These are phyloP conservation scores for Psophocarpus tetragonolobus DNA, from an alignment of 306 rosid genomes.

Conservation along the genomic window DNA sequence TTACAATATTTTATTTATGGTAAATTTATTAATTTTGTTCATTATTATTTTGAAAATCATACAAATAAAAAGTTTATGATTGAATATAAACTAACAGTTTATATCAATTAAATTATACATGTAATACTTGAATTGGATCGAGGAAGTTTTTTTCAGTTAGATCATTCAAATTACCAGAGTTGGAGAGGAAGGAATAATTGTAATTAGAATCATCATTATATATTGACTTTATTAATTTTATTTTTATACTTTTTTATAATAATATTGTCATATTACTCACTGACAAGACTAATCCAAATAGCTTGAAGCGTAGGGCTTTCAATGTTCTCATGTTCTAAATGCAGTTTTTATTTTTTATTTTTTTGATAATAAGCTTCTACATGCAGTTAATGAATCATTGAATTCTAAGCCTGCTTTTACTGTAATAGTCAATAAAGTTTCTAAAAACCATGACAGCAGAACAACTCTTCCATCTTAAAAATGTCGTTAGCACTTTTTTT, in stretches of 20 bases:
- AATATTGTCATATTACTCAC: too few relatives aligned
- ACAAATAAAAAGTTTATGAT: too few relatives aligned
- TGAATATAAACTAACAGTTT: too few relatives aligned
- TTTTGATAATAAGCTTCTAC: too few relatives aligned
- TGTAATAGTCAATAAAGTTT: slow-evolving; percentile 17
- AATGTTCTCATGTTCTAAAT: not conserved
- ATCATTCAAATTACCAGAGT: not conserved
- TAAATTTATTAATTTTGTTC: too few relatives aligned
- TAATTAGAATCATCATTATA: not conserved
- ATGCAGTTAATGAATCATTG: not conserved
- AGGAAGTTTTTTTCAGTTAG: not conserved
- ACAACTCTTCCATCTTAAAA: not conserved
- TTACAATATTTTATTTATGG: too few relatives aligned
- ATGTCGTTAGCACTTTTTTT: slow-evolving; percentile 25
- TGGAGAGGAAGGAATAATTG: not conserved
- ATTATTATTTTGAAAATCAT: too few relatives aligned
- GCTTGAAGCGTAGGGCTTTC: not conserved
- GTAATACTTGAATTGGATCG: not conserved
- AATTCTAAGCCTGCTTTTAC: not conserved
- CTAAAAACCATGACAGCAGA: slow-evolving; percentile 20
- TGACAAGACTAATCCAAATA: not conserved
- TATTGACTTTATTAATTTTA: not conserved
- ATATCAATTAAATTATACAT: too few relatives aligned
- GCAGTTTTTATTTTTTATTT: too few relatives aligned
- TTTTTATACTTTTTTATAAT: not conserved